phyloP scores from a whole-genome alignment of 306 rosid species.

The Sechiopsis laciniata region DNA sequence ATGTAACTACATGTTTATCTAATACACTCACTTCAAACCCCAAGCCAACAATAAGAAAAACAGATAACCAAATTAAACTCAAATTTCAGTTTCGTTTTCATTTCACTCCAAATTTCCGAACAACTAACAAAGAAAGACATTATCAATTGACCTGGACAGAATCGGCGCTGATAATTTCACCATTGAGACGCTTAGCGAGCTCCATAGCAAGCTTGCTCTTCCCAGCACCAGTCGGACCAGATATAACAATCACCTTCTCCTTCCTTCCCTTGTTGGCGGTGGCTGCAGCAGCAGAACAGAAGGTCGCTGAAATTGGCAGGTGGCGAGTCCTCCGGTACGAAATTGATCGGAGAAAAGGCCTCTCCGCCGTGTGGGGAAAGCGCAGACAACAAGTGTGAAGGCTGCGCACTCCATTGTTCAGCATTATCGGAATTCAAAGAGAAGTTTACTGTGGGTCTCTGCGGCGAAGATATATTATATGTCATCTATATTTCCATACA shows the following conservation, averaged over 20 bases:
- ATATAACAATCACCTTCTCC: constrained; percentile 67
- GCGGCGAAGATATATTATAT: not conserved
- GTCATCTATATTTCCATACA: no score
- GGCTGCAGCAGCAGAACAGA: constrained; percentile 30
- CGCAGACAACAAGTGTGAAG: constrained; percentile 43
- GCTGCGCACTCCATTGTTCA: constrained; percentile 36
- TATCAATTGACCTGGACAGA: constrained; percentile 66
- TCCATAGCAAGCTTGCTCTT: constrained; percentile 76
- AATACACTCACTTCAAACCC: not conserved
- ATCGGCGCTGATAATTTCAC: constrained; percentile 88
- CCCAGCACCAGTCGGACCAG: constrained; percentile 94
- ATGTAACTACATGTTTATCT: no score
- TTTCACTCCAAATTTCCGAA: constrained; percentile 15
- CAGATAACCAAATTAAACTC: not conserved
- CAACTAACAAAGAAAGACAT: not conserved
- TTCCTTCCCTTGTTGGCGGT: constrained; percentile 32
- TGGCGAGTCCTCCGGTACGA: constrained; percentile 25
- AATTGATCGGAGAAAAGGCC: constrained; percentile 25
- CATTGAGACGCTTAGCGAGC: constrained; percentile 79
- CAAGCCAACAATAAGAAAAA: not conserved
- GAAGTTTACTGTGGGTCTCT: not conserved
- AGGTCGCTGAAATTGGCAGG: constrained; percentile 36
- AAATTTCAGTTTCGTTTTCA: not conserved
- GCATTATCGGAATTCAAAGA: constrained; percentile 21
- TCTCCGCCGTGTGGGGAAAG: constrained; percentile 30